Base-by-base conservation (phyloP, 306 rosid genomes). In the Vicia sativa region DNA sequence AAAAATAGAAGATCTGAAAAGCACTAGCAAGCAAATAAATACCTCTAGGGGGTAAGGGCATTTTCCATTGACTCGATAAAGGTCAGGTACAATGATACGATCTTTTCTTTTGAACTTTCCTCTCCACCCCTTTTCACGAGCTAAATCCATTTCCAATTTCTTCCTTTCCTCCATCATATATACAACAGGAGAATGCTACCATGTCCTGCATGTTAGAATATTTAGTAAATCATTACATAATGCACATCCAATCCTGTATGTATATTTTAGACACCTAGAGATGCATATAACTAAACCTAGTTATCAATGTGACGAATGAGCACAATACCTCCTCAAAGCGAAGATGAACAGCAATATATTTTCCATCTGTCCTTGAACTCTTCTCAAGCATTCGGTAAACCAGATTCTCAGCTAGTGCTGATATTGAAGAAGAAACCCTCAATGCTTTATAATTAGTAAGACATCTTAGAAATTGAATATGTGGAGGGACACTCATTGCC, bases 31-130 rank as follows among this genome's bases (percentile, higher is more conserved):
- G 74, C 45, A 38, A 67, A 59, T 35, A 58, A 65, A 26, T 63
- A 93, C 98, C 97, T 93, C 98, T 53, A 93, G 74, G 21, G 98
- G 68, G 93, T 83, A 25, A 93, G 99, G 99, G 73, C 99, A 95
- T 84, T 87, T 95, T 74, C 99, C 99, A 54, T 84, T 65, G 31
- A 88, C 80, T 78, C 99, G 87, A 75, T 95, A 85, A 18, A 85
- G 81, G 81, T 84, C 73, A 15, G 99, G 97, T 16, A 62, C 49
- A 77, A 86, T 78, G 48, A 83, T 66, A 12, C 78, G 90, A 14
- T 79, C 91, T 81, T 88, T 88, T 77, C 78, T 84, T 76, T 82
- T 90, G 81, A 95, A 95, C 80, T 95, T 93, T 7, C 84, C 70
- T 74, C 71, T 81, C 98, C 98, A 93, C n/a, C 90, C 96, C 67